Evolutionary conservation across 1,139 yeast species (phyloP).

Genomic region (Suhomyces taliae): DNA sequence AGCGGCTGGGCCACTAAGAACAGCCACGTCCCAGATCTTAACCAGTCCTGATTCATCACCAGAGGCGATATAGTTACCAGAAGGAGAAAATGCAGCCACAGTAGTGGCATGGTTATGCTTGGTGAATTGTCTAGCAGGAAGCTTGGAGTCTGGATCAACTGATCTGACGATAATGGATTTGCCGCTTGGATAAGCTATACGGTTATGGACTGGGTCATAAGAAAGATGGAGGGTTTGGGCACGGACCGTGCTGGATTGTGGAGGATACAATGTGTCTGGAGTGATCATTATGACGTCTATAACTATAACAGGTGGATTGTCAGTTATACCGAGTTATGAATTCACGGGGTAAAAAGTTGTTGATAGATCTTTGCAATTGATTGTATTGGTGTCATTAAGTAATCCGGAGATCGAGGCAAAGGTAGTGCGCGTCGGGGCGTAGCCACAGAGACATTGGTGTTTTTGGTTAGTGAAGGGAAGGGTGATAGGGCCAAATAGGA

Average conservation of each 20-base stretch:
- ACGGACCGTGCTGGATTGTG: conserved; percentile 75
- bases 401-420: background rate
- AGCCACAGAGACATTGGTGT: too few relatives aligned
- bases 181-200: conserved; percentile 81
- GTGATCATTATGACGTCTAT: conserved; percentile 27
- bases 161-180: conserved; percentile 76
- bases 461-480: background rate
- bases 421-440: background rate
- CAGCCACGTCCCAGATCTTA: conserved; percentile 76
- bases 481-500: background rate
- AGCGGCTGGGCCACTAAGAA: conserved; percentile 34
- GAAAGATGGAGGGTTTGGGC: conserved; percentile 72
- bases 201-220: conserved; percentile 64
- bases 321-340: background rate
- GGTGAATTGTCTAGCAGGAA: conserved; percentile 62
- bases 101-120: conserved; percentile 65
- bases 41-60: conserved; percentile 90
- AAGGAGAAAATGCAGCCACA: conserved; percentile 83
- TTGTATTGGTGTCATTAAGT: too few relatives aligned
- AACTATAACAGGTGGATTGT: background rate
- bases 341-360: background rate
- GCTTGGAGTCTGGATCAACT: conserved; percentile 40
- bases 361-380: background rate
- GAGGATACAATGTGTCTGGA: conserved; percentile 50
- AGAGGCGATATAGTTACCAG: conserved; percentile 86